These are phyloP conservation scores for Boletus rufocinnamomeus DNA, from an alignment of 768 basidiomycete species.

Conservation along the genomic window DNA sequence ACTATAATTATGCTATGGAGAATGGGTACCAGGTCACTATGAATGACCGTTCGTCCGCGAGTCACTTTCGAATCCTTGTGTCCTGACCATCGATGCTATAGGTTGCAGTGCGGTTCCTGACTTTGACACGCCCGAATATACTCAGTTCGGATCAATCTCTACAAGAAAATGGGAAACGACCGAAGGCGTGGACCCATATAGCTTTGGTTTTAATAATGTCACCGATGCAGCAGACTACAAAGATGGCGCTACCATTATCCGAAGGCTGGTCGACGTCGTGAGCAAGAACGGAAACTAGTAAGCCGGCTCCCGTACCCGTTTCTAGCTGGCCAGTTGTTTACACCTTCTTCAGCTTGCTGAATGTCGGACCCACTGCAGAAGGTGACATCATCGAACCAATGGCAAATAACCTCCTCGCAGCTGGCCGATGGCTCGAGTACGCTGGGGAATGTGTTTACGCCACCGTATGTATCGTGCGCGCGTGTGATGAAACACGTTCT, in stretches of 20 bases:
- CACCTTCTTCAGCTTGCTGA: slow-evolving; percentile 41
- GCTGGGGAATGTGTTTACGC: slow-evolving; percentile 54
- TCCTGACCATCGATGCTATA: slow-evolving; percentile 14
- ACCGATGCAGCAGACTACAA: slow-evolving; percentile 48
- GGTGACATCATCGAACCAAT: slow-evolving; percentile 54
- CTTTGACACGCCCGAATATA: slow-evolving; percentile 59
- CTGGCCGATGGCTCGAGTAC: slow-evolving; percentile 52
- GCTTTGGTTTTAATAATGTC: slow-evolving; percentile 49
- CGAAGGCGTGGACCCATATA: slow-evolving; percentile 58
- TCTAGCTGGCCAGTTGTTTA: not conserved
- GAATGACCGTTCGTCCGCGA: slow-evolving; percentile 39
- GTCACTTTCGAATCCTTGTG: not conserved
- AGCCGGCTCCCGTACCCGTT: slow-evolving; percentile 15
- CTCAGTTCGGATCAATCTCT: slow-evolving; percentile 46
- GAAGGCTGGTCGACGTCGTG: slow-evolving; percentile 55
- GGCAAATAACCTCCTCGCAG: slow-evolving; percentile 48
- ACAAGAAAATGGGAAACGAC: slow-evolving; percentile 56
- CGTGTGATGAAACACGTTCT: not conserved
- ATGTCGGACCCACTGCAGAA: slow-evolving; percentile 57
- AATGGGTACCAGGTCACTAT: slow-evolving; percentile 49
- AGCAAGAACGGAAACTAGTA: slow-evolving; percentile 67
- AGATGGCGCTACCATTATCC: slow-evolving; percentile 50
- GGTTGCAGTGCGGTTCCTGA: slow-evolving; percentile 53
- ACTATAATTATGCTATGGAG: slow-evolving; percentile 45
- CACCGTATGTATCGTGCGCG: slow-evolving; percentile 40